Base-by-base conservation (phyloP, 257 asterid genomes). In the Galeopsis tetrahit region DNA sequence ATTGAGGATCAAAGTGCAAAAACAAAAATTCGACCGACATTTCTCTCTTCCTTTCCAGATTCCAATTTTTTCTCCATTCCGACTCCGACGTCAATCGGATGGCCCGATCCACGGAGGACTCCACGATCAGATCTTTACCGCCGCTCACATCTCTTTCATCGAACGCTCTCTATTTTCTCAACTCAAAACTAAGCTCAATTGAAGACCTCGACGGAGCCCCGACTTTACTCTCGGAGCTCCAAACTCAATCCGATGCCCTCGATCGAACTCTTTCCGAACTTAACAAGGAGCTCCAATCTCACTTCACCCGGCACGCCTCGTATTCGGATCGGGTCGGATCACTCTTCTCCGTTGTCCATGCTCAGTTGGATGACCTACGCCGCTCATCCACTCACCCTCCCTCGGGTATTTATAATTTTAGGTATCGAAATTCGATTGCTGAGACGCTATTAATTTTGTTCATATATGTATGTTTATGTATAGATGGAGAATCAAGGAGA, bases 191-290 rank as follows among this genome's bases (percentile, higher is more conserved):
- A 53, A 74, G 80, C 76, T 78, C 96, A 66, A 71, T 68, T 58
- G 85, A 82, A 48, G 91, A 88, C 73, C 91, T 93, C 21, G 77
- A 63, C 11, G 82, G 72, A 63, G 93, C 94, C 76, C 81, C 97
- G 57, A 15, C 35, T 68, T 82, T 90, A 62, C 78, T 89, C 35
- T 89, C 89, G 69, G 89, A 85, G 85, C 96, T 91, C 86, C 89
- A 76, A 52, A 73, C 28, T 49, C 84, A 86, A 78, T 91, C 92
- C 78, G 83, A 82, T 65, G 66, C 60, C 60, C 93, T 93, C 64
- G 89, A 83, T 63, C 88, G 72, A 66, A 33, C 83, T 49, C 90
- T 92, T 58, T 79, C 79, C 6, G 85, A 84, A 79, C 96, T 95
- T 58, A 78, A 69, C 73, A 43, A 40, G 4, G 85, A 83, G 71